Evolutionary conservation across 257 asterid species (phyloP).

Genomic region (Solanum appendiculatum): DNA sequence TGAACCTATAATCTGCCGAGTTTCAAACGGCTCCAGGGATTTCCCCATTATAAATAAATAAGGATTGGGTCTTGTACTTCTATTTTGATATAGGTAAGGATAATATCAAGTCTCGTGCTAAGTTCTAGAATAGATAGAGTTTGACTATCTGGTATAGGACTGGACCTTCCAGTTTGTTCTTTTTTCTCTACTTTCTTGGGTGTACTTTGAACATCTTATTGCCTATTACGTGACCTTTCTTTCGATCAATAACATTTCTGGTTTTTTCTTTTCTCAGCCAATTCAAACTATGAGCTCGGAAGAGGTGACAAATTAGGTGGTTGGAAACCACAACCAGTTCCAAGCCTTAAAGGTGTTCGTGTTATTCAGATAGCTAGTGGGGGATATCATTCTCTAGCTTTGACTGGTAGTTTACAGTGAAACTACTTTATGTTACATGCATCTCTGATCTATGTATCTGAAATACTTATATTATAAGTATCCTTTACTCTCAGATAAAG

Average conservation of each 20-base stretch:
- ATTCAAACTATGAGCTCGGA: constrained; percentile 96
- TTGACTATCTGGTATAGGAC: background rate
- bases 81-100: background rate
- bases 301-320: constrained; percentile 89
- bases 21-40: background rate
- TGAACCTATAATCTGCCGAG: background rate
- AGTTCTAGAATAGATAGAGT: background rate
- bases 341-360: constrained; percentile 61
- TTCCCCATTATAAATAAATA: background rate
- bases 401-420: constrained; percentile 47
- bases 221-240: background rate
- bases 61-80: background rate
- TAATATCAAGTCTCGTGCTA: background rate
- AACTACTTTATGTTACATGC: background rate
- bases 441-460: background rate
- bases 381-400: constrained; percentile 96
- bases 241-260: background rate
- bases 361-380: constrained; percentile 84
- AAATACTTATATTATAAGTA: background rate
- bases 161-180: background rate
- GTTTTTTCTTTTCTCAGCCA: constrained; percentile 40
- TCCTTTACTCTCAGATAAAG: constrained; percentile 48
- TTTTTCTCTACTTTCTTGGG: background rate
- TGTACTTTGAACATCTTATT: background rate
- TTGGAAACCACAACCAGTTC: constrained; percentile 88